Evolutionary conservation across 331 rosid species (phyloP), one percentile per base, ranked within the genome.

Genomic region (Acacia concinna): DNA sequence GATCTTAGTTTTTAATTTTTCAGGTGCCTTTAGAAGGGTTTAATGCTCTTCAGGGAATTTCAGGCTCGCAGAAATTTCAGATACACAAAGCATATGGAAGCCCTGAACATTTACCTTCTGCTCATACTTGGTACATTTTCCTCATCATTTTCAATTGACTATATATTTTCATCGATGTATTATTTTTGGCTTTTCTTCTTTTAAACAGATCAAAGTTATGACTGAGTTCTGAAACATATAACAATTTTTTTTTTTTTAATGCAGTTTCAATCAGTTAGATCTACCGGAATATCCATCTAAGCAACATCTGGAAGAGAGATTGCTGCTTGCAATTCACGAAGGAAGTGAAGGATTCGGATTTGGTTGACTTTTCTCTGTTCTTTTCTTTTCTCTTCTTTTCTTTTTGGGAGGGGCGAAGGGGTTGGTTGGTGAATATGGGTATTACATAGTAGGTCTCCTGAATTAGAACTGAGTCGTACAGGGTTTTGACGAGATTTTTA

Each of bases 61-160:
- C 99, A 41, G 99, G 99, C 79, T 88, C 97, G 15, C 98, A 96
- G 72, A 93, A 92, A 89, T 96, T 96, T 77, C 97, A 93, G 86
- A 96, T 93, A 85, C 98, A 96, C 85, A 96, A 93, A 83, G 99
- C 99, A 8, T 96, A 96, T 73, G 99, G 99, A 69, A 96, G 99
- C 80, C 85, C 91, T 15, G 93, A 93, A 75, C 99, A 96, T 85
- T 86, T 93, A 86, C 99, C 99, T 37, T 96, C 99, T 70, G 99
- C 99, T 59, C 99, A 96, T 82, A 96, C 99, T 23, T 93, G 99
- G 99, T 84, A 81, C 14, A 4, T 32, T 30, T 69, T 51, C 0
- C 46, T 8, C 8, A 10, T 37, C 20, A 40, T 67, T 31, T 69
- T 30, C 69, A 27, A 47, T 25, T 67, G 27, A n/a, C 35, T 77